Conservation (phyloP, 1,284 basidiomycete genomes). For the Cryptococcus sp. region DNA sequence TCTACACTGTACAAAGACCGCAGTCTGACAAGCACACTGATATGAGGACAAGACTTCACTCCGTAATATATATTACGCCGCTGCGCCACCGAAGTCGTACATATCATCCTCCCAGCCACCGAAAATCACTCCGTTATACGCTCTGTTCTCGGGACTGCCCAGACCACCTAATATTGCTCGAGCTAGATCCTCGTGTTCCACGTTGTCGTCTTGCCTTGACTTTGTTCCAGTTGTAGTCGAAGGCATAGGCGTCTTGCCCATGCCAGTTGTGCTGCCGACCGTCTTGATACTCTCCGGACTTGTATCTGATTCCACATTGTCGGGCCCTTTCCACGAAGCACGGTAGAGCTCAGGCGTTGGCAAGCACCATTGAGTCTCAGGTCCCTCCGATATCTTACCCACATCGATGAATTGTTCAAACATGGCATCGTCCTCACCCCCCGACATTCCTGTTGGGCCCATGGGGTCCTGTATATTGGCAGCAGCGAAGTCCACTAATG, state of each 20-base stretch:
- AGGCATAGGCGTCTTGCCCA: slow-evolving; percentile 2
- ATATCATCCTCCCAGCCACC: slow-evolving; percentile 2
- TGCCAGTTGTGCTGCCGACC: slow-evolving; percentile 14
- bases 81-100: slow-evolving; percentile 2
- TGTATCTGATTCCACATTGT: slow-evolving; percentile 8
- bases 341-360: slow-evolving; percentile 26
- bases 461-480: not conserved
- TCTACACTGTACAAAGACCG: not conserved
- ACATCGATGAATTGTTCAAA: slow-evolving; percentile 28
- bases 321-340: slow-evolving; percentile 1
- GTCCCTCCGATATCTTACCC: slow-evolving; percentile 11
- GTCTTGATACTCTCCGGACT: slow-evolving; percentile 26
- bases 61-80: not conserved
- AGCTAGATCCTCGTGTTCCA: not conserved
- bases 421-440: slow-evolving; percentile 14
- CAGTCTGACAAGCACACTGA: no score
- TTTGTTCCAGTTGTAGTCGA: not conserved
- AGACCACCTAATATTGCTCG: slow-evolving; percentile 1
- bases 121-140: slow-evolving; percentile 4
- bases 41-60: not conserved
- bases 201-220: not conserved
- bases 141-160: slow-evolving; percentile 1
- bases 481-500: slow-evolving; percentile 3
- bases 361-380: not conserved
- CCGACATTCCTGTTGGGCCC: not conserved